Percentiles rank a stretch among this genome's conserved stretches.
These are phyloP conservation scores for Stylonectria norvegica DNA, from an alignment of 2,329 filamentous ascomycete genomes.

Conservation along the genomic window DNA sequence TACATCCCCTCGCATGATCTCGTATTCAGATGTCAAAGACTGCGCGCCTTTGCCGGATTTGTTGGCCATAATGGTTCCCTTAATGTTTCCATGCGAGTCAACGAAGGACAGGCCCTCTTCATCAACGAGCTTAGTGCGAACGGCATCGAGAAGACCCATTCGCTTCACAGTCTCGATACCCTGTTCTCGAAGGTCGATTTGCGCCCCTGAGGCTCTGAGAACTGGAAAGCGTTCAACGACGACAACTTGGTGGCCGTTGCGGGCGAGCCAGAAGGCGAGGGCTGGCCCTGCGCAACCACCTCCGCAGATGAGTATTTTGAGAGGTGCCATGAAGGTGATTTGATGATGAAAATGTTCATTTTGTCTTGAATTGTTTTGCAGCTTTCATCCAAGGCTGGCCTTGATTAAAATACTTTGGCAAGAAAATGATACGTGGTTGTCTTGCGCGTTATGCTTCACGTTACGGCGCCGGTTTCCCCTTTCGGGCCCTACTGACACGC, in stretches of 20 bases:
- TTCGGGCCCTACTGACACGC: no score
- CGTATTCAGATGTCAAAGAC: conserved; percentile 49
- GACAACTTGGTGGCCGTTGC: conserved; percentile 37
- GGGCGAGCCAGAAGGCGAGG: conserved; percentile 48
- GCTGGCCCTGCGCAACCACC: conserved; percentile 37
- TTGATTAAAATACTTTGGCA: no score
- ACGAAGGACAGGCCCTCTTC: conserved; percentile 49
- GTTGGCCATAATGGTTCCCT: conserved; percentile 40
- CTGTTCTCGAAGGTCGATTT: conserved; percentile 52
- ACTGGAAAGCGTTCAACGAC: conserved; percentile 39
- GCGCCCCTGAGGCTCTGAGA: conserved; percentile 46
- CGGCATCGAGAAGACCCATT: conserved; percentile 16
- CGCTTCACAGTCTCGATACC: conserved; percentile 48
- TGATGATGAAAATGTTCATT: no score
- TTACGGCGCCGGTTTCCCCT: no score
- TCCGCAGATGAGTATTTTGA: conserved; percentile 36
- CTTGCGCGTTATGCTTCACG: no score
- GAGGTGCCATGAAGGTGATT: conserved; percentile 1
- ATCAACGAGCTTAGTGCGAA: conserved; percentile 38
- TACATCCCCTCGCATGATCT: conserved; percentile 57
- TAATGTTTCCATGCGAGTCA: conserved; percentile 34
- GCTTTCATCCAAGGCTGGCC: no score
- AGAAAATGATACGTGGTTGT: no score
- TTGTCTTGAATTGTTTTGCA: no score
- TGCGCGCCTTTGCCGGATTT: conserved; percentile 40